Evolutionary conservation across 805 yeast species (phyloP), one percentile per base, ranked within the genome.

Genomic region (Yarrowia alimentaria): DNA sequence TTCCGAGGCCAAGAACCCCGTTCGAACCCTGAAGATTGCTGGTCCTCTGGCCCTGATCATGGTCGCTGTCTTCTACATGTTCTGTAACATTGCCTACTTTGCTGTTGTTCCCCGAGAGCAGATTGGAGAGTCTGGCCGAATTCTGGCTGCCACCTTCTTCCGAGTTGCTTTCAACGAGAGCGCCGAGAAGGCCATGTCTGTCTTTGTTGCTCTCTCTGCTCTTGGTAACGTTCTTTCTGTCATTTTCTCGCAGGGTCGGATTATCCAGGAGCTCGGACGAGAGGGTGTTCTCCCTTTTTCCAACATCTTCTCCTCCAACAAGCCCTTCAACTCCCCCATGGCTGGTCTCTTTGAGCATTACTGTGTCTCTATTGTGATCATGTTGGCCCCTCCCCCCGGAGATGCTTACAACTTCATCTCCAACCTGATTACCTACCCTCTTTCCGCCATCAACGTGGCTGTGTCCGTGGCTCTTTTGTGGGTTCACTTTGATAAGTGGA

Each of bases 341-440:
- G 77, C 80, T 33, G 94, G 91, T 47, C 69, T 86, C 49, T 72
- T 81, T 58, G 83, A 83, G 64, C 94, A 86, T 63, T 85, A 86
- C 78, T 65, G 81, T 37, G 81, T 85, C 13, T 84, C 90, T 69
- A 67, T 83, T 31, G 72, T 86, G 48, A 80, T 88, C 42, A 78
- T 87, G 54, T 61, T 85, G 37, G 93, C 91, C 4, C 86, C 87
- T 32, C 91, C 93, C 14, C 85, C 90, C 19, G 94, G 93, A 53
- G 94, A 85, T 62, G 94, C 94, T 40, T 86, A 85, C 70, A 83
- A 84, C 65, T 83, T 87, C 64, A 79, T 86, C 58, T 64, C 84
- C 65, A 85, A 87, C 67, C 73, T 87, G 70, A 82, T 85, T 59
- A 80, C 91, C 2, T 86, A 86, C 64, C 91, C 95, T 43, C 76